These are phyloP conservation scores for Calonectria montana DNA, from an alignment of 2,329 filamentous ascomycete genomes.

Conservation along the genomic window DNA sequence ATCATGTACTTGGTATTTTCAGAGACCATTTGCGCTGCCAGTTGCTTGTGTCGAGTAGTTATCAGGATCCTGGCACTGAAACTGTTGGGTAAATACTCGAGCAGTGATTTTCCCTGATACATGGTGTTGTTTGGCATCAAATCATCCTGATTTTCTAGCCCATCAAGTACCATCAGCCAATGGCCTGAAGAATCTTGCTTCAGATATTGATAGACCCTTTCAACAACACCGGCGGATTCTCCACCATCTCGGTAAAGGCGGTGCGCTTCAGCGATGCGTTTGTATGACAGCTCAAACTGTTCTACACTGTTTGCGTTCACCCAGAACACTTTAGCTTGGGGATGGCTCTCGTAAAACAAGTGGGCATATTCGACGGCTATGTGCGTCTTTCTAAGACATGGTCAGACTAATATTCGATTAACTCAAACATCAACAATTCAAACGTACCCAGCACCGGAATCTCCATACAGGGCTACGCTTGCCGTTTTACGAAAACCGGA, in stretches of 20 bases:
- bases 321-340: constrained; percentile 14
- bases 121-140: not conserved
- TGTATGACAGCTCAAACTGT: constrained; percentile 18
- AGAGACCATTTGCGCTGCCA: not conserved
- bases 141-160: not conserved
- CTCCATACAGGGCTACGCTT: not conserved
- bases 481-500: not conserved
- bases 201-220: constrained; percentile 8
- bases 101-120: constrained; percentile 1
- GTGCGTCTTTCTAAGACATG: constrained; percentile 7
- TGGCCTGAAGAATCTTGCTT: not conserved
- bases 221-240: not conserved
- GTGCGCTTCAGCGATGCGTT: constrained; percentile 5
- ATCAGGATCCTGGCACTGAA: constrained; percentile 6
- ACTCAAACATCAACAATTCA: rapidly evolving
- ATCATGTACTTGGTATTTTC: not conserved
- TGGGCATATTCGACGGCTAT: constrained; percentile 23
- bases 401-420: not conserved
- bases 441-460: constrained; percentile 4
- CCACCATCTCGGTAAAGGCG: not conserved
- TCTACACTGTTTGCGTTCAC: constrained; percentile 15
- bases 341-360: not conserved
- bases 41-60: constrained; percentile 1
- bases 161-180: constrained; percentile 24
- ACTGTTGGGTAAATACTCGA: constrained; percentile 13